phyloP scores from a whole-genome alignment of 1,139 yeast genomes.

The Ogataea hybrid region DNA sequence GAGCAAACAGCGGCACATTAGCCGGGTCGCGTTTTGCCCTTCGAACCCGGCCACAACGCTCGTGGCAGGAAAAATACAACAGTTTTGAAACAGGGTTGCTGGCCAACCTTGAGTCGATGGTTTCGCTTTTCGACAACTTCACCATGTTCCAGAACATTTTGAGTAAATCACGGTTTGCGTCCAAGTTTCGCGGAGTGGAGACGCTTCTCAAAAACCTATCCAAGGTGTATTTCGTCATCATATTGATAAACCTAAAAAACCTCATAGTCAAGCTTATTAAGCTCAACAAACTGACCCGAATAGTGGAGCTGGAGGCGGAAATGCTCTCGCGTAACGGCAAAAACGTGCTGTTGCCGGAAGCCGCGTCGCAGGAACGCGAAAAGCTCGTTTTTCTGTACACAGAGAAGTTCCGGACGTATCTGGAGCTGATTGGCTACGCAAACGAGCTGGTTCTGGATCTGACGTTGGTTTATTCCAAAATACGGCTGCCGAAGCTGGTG shows the following conservation, averaged over 20 bases:
- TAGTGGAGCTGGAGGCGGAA: slow-evolving; percentile 20
- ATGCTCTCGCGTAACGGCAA: slow-evolving; percentile 5
- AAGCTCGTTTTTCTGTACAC: slow-evolving; percentile 23
- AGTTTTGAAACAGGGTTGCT: slow-evolving; percentile 22
- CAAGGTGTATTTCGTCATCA: slow-evolving; percentile 29
- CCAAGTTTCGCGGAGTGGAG: slow-evolving; percentile 16
- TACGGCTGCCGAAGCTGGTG: slow-evolving; percentile 23
- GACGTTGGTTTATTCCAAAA: slow-evolving; percentile 20
- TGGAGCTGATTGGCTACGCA: slow-evolving; percentile 29
- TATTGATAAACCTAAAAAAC: slow-evolving; percentile 28
- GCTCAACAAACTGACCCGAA: slow-evolving; percentile 20
- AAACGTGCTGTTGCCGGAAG: background rate
- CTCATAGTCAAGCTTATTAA: slow-evolving; percentile 19
- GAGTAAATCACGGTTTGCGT: slow-evolving; percentile 11
- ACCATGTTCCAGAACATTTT: slow-evolving; percentile 27
- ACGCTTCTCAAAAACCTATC: slow-evolving; percentile 23
- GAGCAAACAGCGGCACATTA: slow-evolving; percentile 9
- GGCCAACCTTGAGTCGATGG: slow-evolving; percentile 23
- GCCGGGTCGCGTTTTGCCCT: background rate
- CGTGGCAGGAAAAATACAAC: slow-evolving; percentile 13
- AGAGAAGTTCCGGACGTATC: slow-evolving; percentile 24
- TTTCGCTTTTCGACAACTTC: slow-evolving; percentile 31
- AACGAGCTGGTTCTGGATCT: slow-evolving; percentile 30
- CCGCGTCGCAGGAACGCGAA: slow-evolving; percentile 8
- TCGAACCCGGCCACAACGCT: background rate